phyloP scores from a whole-genome alignment of 75 land plant species.

The Sequoiadendron giganteum region DNA sequence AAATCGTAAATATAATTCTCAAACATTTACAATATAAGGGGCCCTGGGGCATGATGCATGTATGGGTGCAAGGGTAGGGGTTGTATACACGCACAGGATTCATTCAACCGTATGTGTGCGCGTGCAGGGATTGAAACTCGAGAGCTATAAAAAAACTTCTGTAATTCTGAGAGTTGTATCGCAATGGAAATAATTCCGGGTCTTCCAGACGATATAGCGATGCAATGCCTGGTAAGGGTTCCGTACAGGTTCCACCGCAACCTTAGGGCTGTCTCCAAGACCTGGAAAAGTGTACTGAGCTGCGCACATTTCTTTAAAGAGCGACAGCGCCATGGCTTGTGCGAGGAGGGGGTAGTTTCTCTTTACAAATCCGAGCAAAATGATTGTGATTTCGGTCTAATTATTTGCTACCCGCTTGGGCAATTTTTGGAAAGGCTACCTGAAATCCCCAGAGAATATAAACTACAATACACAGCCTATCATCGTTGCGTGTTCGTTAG shows the following conservation, averaged over 20 bases:
- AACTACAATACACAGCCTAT: neutral
- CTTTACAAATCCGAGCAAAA: neutral
- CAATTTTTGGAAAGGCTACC: neutral
- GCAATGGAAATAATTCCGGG: neutral
- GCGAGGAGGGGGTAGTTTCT: neutral
- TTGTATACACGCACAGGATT: too few species aligned
- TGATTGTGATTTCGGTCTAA: neutral
- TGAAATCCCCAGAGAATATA: neutral
- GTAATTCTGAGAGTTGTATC: too few species aligned
- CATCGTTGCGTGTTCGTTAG: slow-evolving; percentile 9
- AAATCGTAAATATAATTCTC: too few species aligned
- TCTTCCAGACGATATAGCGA: slow-evolving; percentile 14
- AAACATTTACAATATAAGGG: too few species aligned
- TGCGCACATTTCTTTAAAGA: neutral
- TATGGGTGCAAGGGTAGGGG: too few species aligned
- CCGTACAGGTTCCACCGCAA: slow-evolving; percentile 7
- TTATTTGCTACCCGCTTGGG: neutral
- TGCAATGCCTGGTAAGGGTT: slow-evolving; percentile 16
- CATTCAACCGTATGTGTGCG: too few species aligned
- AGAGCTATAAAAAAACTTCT: too few species aligned
- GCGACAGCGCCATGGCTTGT: neutral
- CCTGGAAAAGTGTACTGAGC: slow-evolving; percentile 8
- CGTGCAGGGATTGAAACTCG: too few species aligned
- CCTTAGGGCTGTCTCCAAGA: neutral
- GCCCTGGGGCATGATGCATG: too few species aligned